Conservation (phyloP, 2,329 filamentous ascomycete genomes). For the Fonsecaea multimorphosa region DNA sequence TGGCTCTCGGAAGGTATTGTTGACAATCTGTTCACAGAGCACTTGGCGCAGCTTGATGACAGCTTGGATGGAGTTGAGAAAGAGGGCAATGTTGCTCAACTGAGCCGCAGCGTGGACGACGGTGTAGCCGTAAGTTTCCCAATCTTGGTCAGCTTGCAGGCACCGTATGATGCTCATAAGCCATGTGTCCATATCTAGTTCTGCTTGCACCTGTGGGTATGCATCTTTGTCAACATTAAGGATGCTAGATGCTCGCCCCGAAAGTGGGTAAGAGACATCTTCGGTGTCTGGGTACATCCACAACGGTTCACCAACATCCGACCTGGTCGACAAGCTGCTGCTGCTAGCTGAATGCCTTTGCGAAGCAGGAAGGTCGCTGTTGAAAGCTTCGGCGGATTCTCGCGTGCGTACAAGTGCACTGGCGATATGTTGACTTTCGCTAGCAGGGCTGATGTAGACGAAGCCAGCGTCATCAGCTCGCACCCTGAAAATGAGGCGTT, state of each 20-base stretch:
- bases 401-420: conserved; percentile 70
- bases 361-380: conserved; percentile 17
- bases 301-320: conserved; percentile 46
- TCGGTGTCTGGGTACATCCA: conserved; percentile 63
- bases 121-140: conserved; percentile 92
- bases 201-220: conserved; percentile 39
- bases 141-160: conserved; percentile 76
- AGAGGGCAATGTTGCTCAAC: conserved; percentile 86
- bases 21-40: conserved; percentile 82
- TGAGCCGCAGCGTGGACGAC: conserved; percentile 86
- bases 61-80: conserved; percentile 73
- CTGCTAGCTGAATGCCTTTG: conserved; percentile 36
- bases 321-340: conserved; percentile 31
- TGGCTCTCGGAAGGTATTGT: conserved; percentile 79
- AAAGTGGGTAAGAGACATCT: conserved; percentile 24
- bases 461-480: conserved; percentile 81
- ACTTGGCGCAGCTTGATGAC: conserved; percentile 76
- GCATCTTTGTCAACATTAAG: conserved; percentile 28
- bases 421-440: conserved; percentile 76
- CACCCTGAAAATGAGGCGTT: conserved; percentile 81
- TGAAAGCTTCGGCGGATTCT: conserved; percentile 53
- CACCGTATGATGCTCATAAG: conserved; percentile 77
- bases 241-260: conserved; percentile 21
- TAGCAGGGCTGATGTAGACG: conserved; percentile 72
- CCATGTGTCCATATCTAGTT: conserved; percentile 70